phyloP scores from a whole-genome alignment of 441 rosid species.

The Adansonia grandidieri region DNA sequence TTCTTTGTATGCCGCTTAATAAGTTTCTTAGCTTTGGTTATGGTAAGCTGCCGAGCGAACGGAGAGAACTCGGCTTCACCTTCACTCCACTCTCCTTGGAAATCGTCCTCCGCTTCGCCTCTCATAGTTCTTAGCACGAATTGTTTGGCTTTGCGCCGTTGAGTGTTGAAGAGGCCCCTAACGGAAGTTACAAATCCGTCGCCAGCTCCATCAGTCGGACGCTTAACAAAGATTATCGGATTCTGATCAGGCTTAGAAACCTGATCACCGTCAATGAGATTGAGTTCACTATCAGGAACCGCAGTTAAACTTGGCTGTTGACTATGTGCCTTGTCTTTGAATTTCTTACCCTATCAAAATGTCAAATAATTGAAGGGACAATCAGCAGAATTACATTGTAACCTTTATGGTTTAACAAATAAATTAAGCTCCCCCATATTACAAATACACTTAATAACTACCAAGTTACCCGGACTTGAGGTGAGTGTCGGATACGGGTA shows the following conservation, averaged over 20 bases:
- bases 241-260: constrained; percentile 68
- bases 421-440: background rate
- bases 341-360: constrained; percentile 89
- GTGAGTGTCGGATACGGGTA: background rate
- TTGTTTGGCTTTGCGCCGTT: constrained; percentile 92
- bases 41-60: constrained; percentile 90
- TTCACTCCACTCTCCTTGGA: constrained; percentile 92
- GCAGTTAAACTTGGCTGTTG: constrained; percentile 49
- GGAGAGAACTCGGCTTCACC: constrained; percentile 91
- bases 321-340: constrained; percentile 77
- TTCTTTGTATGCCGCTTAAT: constrained; percentile 92
- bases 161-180: constrained; percentile 88
- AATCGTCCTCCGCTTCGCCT: constrained; percentile 90
- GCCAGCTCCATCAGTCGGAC: constrained; percentile 93
- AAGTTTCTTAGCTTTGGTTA: constrained; percentile 87
- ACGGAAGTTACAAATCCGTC: constrained; percentile 98
- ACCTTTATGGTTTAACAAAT: background rate
- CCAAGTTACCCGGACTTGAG: background rate
- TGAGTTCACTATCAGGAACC: constrained; percentile 68
- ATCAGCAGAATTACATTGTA: constrained; percentile 7
- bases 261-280: constrained; percentile 79
- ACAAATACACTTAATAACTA: background rate
- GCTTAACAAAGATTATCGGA: constrained; percentile 73
- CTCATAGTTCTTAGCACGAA: constrained; percentile 98
- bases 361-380: constrained; percentile 27